These are phyloP conservation scores for Fraxinus quadrangulata DNA, from an alignment of 257 asterid species.

Conservation along the genomic window DNA sequence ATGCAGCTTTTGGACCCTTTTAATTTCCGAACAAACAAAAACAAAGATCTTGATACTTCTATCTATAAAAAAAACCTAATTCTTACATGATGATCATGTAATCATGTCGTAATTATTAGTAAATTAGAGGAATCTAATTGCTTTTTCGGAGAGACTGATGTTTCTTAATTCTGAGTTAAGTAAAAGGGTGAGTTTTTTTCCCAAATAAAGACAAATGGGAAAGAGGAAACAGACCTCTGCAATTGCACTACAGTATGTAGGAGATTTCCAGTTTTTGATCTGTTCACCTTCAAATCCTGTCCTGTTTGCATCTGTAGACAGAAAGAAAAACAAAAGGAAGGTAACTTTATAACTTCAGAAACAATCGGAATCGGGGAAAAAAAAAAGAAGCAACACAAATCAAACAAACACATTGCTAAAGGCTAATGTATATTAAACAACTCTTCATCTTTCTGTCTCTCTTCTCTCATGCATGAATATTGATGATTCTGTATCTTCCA, in stretches of 20 bases:
- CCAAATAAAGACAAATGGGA: not conserved
- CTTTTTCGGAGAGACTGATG: not conserved
- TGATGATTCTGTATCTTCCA: constrained; percentile 20
- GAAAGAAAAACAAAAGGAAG: constrained; percentile 26
- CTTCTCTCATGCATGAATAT: not conserved
- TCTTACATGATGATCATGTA: constrained; percentile 7
- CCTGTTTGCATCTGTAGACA: constrained; percentile 61
- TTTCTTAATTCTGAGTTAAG: constrained; percentile 1
- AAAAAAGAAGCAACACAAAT: not conserved
- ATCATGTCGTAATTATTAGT: constrained; percentile 40
- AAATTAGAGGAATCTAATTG: constrained; percentile 10
- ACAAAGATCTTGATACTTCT: constrained; percentile 45
- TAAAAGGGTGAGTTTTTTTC: not conserved
- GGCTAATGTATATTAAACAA: constrained; percentile 9
- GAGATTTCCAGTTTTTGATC: constrained; percentile 75
- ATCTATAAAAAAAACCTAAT: constrained; percentile 5
- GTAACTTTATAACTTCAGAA: constrained; percentile 41
- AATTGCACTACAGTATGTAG: constrained; percentile 58
- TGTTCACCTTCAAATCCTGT: constrained; percentile 75
- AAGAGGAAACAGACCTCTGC: constrained; percentile 57
- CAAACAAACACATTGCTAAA: not conserved
- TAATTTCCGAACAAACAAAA: constrained; percentile 73
- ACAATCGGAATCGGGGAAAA: constrained; percentile 20
- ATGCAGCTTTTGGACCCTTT: constrained; percentile 77
- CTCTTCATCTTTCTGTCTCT: not conserved